Conservation (phyloP, 2,329 filamentous ascomycete genomes). For the Thermomyces lanuginosus region DNA sequence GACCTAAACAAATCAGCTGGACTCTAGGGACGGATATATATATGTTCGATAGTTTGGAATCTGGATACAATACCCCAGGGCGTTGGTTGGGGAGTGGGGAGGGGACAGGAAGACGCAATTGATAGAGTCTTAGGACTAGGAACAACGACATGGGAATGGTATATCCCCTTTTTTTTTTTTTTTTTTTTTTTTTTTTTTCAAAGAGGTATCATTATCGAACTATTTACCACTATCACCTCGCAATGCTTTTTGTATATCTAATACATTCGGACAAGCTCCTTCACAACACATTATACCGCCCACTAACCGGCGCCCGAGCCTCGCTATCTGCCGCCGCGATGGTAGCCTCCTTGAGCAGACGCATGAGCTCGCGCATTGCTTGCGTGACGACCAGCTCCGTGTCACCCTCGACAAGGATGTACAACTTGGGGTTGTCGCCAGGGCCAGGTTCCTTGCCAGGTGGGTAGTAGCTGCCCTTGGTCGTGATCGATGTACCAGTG, state of each 20-base stretch:
- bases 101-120: no score
- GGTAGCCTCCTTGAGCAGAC: constrained; percentile 76
- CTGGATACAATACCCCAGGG: no score
- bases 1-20: no score
- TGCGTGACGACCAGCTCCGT: constrained; percentile 83
- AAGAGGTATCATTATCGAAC: background rate
- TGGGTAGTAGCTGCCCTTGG: constrained; percentile 82
- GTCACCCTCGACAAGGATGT: constrained; percentile 94
- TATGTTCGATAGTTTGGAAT: no score
- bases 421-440: constrained; percentile 76
- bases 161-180: background rate
- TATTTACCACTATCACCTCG: no score
- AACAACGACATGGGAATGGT: no score
- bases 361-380: constrained; percentile 78
- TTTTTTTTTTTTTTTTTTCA: background rate
- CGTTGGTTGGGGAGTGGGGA: no score
- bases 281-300: constrained; percentile 72
- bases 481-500: constrained; percentile 90
- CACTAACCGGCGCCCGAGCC: constrained; percentile 57
- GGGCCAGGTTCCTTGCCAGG: constrained; percentile 62
- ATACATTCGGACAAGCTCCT: no score
- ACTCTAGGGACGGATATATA: no score
- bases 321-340: constrained; percentile 80
- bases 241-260: no score
- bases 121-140: no score